Evolutionary conservation across 768 basidiomycete species (phyloP).

Genomic region (Scleroderma bovista): DNA sequence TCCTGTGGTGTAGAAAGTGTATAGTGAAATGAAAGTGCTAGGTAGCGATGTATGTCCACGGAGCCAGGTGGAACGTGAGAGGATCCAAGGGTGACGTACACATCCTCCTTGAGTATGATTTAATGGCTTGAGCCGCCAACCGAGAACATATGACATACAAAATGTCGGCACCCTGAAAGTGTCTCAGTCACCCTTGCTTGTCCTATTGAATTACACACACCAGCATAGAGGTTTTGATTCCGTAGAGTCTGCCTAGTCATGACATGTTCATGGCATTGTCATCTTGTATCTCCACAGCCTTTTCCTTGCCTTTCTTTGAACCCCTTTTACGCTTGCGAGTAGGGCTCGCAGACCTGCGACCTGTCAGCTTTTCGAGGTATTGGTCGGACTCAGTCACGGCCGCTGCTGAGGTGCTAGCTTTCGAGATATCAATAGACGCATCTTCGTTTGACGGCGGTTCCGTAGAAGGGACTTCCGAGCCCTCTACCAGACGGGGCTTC

Average conservation of each 20-base stretch:
- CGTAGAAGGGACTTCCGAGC: neutral
- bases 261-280: constrained; percentile 16
- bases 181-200: too few relatives aligned
- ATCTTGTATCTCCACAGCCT: constrained; percentile 13
- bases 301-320: constrained; percentile 24
- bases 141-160: too few relatives aligned
- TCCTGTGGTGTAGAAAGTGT: too few relatives aligned
- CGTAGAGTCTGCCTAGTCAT: neutral
- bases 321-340: constrained; percentile 11
- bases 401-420: neutral
- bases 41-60: too few relatives aligned
- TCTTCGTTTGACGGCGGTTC: constrained; percentile 10
- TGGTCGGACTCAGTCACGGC: neutral
- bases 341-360: neutral
- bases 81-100: too few relatives aligned
- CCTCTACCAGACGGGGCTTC: constrained; percentile 24
- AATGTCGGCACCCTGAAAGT: too few relatives aligned
- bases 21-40: too few relatives aligned
- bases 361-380: constrained; percentile 1
- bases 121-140: too few relatives aligned
- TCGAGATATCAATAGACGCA: constrained; percentile 13
- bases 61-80: too few relatives aligned
- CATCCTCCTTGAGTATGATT: too few relatives aligned
- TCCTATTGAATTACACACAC: too few relatives aligned
- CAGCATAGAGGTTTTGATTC: neutral